phyloP scores from a whole-genome alignment of 2,329 filamentous ascomycete genomes.

The Nemania bipapillata region DNA sequence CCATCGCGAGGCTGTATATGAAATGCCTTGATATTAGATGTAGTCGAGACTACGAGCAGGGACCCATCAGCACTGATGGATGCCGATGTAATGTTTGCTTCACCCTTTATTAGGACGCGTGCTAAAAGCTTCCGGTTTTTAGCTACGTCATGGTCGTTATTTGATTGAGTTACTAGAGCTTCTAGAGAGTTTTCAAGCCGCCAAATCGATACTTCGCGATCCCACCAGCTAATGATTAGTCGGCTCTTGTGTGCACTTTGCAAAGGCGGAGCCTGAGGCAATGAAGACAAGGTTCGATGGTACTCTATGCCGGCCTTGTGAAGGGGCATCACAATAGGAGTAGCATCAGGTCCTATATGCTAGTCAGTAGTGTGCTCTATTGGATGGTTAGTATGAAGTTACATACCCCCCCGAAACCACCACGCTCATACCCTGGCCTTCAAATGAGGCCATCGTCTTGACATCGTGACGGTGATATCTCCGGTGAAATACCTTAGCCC shows the following conservation, averaged over 20 bases:
- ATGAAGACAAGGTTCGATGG: slow-evolving; percentile 80
- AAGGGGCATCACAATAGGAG: slow-evolving; percentile 83
- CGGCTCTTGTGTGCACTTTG: slow-evolving; percentile 77
- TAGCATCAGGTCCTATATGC: slow-evolving; percentile 79
- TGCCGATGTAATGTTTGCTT: slow-evolving; percentile 83
- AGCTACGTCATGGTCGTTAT: slow-evolving; percentile 57
- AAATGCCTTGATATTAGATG: slow-evolving; percentile 80
- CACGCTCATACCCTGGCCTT: slow-evolving; percentile 83
- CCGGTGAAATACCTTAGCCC: slow-evolving; percentile 86
- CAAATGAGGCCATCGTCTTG: slow-evolving; percentile 91
- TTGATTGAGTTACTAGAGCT: slow-evolving; percentile 58
- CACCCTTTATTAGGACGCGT: slow-evolving; percentile 74
- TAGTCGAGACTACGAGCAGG: slow-evolving; percentile 79
- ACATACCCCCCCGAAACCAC: slow-evolving; percentile 88
- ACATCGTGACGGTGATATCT: slow-evolving; percentile 94
- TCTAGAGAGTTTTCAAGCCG: slow-evolving; percentile 61
- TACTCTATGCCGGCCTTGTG: slow-evolving; percentile 80
- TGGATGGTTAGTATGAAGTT: not conserved
- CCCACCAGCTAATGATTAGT: slow-evolving; percentile 91
- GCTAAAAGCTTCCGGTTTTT: slow-evolving; percentile 73
- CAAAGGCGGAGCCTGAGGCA: slow-evolving; percentile 82
- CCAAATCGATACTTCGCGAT: slow-evolving; percentile 87
- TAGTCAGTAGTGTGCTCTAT: slow-evolving; percentile 48
- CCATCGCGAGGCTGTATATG: slow-evolving; percentile 67
- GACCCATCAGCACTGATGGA: slow-evolving; percentile 76